phyloP scores from a whole-genome alignment of 805 yeast genomes.

The Teunomyces lycoperdinae region DNA sequence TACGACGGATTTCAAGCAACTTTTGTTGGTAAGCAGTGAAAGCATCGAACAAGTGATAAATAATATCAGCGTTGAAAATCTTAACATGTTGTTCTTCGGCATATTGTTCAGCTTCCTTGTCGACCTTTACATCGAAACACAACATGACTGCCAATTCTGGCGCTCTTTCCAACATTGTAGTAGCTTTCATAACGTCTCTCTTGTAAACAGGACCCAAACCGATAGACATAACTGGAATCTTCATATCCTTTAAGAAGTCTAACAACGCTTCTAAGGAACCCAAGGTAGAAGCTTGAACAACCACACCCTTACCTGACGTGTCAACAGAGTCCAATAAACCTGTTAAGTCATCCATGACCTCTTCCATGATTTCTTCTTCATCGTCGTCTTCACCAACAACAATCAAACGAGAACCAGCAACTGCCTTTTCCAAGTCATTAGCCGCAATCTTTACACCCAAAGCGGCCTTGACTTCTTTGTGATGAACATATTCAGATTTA shows the following conservation, averaged over 20 bases:
- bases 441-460: conserved; percentile 99
- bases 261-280: conserved; percentile 97
- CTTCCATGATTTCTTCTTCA: conserved; percentile 96
- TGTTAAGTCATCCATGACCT: conserved; percentile 97
- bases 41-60: conserved; percentile 93
- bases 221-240: conserved; percentile 98
- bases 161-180: conserved; percentile 95
- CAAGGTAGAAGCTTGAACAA: conserved; percentile 96
- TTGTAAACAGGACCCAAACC: conserved; percentile 97
- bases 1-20: conserved; percentile 84
- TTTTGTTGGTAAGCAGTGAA: conserved; percentile 90
- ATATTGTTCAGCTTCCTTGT: conserved; percentile 97
- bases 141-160: conserved; percentile 96
- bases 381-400: conserved; percentile 97
- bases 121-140: conserved; percentile 96
- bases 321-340: conserved; percentile 94
- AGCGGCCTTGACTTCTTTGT: conserved; percentile 98
- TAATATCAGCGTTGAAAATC: conserved; percentile 93
- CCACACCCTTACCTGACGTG: conserved; percentile 93
- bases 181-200: conserved; percentile 97
- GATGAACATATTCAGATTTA: conserved; percentile 94
- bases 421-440: conserved; percentile 95
- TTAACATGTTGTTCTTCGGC: conserved; percentile 91
- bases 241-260: conserved; percentile 96
- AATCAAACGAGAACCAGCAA: conserved; percentile 94